Conservation (phyloP, 2,329 filamentous ascomycete species). For the Aspergillus chevalieri region DNA sequence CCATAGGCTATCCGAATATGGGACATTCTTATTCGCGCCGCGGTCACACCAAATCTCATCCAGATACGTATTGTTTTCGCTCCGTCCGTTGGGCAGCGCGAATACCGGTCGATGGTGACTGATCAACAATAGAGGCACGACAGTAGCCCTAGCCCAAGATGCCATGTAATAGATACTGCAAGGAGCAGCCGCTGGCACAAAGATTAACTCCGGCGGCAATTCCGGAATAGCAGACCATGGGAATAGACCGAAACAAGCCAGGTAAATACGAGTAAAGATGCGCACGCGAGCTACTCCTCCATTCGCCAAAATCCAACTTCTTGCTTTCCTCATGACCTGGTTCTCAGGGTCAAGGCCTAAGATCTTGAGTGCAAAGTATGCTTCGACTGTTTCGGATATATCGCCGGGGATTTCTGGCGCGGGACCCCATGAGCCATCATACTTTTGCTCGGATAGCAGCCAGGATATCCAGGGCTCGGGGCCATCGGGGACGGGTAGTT, state of each 20-base stretch:
- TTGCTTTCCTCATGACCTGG: slow-evolving; percentile 12
- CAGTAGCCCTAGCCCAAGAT: slow-evolving; percentile 12
- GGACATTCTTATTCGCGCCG: slow-evolving; percentile 10
- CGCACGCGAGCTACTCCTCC: slow-evolving; percentile 29
- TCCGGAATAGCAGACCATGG: slow-evolving; percentile 29
- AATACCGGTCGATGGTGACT: slow-evolving; percentile 26
- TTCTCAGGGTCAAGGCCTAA: slow-evolving; percentile 14
- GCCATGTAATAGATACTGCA: slow-evolving; percentile 27
- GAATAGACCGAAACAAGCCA: slow-evolving; percentile 29
- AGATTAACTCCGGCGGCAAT: slow-evolving; percentile 28
- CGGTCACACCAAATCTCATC: slow-evolving; percentile 29
- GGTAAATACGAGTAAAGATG: slow-evolving; percentile 24
- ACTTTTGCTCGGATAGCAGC: slow-evolving; percentile 16
- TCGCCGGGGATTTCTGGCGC: slow-evolving; percentile 18
- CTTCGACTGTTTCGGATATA: slow-evolving; percentile 25
- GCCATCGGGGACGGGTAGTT: slow-evolving; percentile 11
- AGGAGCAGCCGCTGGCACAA: slow-evolving; percentile 20
- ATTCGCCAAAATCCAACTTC: slow-evolving; percentile 14
- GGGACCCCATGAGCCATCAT: slow-evolving; percentile 27
- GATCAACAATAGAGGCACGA: slow-evolving; percentile 12
- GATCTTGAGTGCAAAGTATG: slow-evolving; percentile 32
- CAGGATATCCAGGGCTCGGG: slow-evolving; percentile 4
- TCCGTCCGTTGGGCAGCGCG: slow-evolving; percentile 18
- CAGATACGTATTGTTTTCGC: slow-evolving; percentile 16
- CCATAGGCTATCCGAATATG: slow-evolving; percentile 7